These are phyloP conservation scores for Cryptococcus sp. DNA, from an alignment of 1,284 basidiomycete genomes.

Conservation along the genomic window DNA sequence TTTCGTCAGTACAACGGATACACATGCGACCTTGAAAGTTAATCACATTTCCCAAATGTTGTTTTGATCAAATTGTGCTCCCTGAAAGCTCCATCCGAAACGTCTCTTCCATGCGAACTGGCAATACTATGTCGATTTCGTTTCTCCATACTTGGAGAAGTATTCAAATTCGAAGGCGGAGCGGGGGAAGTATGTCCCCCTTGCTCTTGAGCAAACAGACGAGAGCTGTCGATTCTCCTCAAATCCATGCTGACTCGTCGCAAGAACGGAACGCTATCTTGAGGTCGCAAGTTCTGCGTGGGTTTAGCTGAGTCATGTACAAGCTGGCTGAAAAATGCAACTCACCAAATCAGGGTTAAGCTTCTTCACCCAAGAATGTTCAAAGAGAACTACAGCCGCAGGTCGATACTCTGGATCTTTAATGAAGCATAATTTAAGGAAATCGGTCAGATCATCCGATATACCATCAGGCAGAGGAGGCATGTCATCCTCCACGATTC, in stretches of 20 bases:
- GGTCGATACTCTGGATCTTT: constrained; percentile 79
- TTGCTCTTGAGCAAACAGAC: constrained; percentile 17
- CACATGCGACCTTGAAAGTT: too few species aligned
- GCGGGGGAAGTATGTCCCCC: too few species aligned
- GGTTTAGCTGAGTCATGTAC: too few species aligned
- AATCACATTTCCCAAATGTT: constrained; percentile 82
- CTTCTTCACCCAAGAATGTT: constrained; percentile 82
- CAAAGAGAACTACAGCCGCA: constrained; percentile 73
- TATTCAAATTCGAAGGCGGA: not conserved
- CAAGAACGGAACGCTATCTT: constrained; percentile 91
- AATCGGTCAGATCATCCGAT: constrained; percentile 68
- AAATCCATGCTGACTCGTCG: constrained; percentile 81
- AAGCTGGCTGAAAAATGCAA: not conserved
- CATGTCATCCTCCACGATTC: constrained; percentile 85
- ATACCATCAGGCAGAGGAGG: constrained; percentile 77
- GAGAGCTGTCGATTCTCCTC: constrained; percentile 61
- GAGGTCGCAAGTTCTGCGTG: constrained; percentile 75
- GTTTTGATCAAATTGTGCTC: constrained; percentile 86
- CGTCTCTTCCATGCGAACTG: constrained; percentile 46
- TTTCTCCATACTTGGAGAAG: constrained; percentile 7
- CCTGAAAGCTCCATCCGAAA: constrained; percentile 48
- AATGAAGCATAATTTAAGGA: constrained; percentile 76
- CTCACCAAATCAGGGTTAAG: constrained; percentile 63
- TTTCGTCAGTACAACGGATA: too few species aligned
- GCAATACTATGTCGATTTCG: constrained; percentile 19